Evolutionary conservation across 768 basidiomycete species (phyloP).

Genomic region (Kwoniella pini): DNA sequence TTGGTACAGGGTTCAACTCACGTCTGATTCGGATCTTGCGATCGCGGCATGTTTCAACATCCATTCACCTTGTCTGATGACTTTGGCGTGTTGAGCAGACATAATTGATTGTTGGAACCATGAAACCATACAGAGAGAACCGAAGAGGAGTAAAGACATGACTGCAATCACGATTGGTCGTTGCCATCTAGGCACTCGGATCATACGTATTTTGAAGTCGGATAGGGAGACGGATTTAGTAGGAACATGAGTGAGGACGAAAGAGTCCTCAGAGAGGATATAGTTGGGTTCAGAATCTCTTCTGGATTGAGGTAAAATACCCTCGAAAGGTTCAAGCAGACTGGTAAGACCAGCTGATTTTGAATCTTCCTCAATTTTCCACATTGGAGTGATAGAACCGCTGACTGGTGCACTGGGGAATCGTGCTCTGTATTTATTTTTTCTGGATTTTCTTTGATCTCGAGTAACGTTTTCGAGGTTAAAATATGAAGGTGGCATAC

Average conservation of each 20-base stretch:
- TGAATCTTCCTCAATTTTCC: constrained; percentile 24
- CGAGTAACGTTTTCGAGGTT: constrained; percentile 9
- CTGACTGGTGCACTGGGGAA: constrained; percentile 70
- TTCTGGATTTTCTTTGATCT: constrained; percentile 15
- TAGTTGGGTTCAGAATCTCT: constrained; percentile 24
- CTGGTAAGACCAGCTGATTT: constrained; percentile 4
- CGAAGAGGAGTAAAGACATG: constrained; percentile 29
- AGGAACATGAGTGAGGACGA: constrained; percentile 29
- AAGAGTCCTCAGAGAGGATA: constrained; percentile 25
- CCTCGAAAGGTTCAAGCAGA: constrained; percentile 24
- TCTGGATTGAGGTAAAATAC: constrained; percentile 11
- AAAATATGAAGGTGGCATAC: constrained; percentile 21
- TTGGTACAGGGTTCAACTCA: no score
- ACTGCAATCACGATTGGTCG: constrained; percentile 27
- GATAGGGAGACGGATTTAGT: constrained; percentile 22
- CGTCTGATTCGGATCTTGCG: constrained; percentile 22
- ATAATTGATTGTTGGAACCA: constrained; percentile 25
- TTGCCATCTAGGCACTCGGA: constrained; percentile 26
- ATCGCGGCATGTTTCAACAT: constrained; percentile 23
- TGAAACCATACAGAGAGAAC: constrained; percentile 27
- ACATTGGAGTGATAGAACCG: constrained; percentile 28
- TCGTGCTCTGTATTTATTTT: constrained; percentile 29
- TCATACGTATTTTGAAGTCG: constrained; percentile 22
- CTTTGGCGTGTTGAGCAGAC: constrained; percentile 19
- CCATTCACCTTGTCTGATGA: constrained; percentile 21